phyloP scores from a whole-genome alignment of 495 filamentous ascomycete species.

The Aspergillus coremiiformis region DNA sequence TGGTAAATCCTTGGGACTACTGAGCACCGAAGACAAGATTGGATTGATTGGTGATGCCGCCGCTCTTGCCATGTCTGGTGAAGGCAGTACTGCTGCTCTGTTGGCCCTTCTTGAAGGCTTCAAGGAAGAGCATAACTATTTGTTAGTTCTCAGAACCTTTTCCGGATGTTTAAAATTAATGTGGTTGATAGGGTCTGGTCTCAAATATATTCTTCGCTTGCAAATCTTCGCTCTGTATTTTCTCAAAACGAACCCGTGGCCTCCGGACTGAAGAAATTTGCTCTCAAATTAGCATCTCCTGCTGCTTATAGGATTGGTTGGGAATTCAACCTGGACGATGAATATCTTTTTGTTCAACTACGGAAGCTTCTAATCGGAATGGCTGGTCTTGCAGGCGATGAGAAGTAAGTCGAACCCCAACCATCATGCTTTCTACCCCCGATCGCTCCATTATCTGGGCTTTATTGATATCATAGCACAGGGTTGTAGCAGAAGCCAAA shows the following conservation, averaged over 20 bases:
- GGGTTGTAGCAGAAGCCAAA: slow-evolving; percentile 61
- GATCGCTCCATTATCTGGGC: not conserved
- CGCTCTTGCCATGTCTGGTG: slow-evolving; percentile 79
- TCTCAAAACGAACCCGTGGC: slow-evolving; percentile 49
- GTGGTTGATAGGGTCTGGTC: slow-evolving; percentile 58
- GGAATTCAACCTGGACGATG: slow-evolving; percentile 67
- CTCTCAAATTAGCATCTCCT: slow-evolving; percentile 58
- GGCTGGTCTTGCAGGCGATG: slow-evolving; percentile 66
- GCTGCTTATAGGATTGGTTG: slow-evolving; percentile 77
- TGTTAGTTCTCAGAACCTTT: slow-evolving; percentile 38
- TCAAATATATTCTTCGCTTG: slow-evolving; percentile 66
- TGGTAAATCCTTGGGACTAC: slow-evolving; percentile 59
- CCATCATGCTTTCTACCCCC: not conserved
- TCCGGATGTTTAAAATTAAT: slow-evolving; percentile 13
- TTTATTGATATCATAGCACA: slow-evolving; percentile 28
- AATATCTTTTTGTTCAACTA: slow-evolving; percentile 72
- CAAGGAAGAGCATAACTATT: slow-evolving; percentile 69
- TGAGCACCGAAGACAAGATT: slow-evolving; percentile 84
- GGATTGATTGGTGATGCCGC: slow-evolving; percentile 86
- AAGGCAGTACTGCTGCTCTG: slow-evolving; percentile 70
- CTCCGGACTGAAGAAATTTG: slow-evolving; percentile 65
- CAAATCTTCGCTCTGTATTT: slow-evolving; percentile 58
- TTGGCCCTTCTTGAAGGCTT: slow-evolving; percentile 76
- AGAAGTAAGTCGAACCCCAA: slow-evolving; percentile 45
- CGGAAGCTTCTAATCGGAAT: slow-evolving; percentile 70